Conservation (phyloP, 805 yeast species). For the Spathaspora gorwiae region DNA sequence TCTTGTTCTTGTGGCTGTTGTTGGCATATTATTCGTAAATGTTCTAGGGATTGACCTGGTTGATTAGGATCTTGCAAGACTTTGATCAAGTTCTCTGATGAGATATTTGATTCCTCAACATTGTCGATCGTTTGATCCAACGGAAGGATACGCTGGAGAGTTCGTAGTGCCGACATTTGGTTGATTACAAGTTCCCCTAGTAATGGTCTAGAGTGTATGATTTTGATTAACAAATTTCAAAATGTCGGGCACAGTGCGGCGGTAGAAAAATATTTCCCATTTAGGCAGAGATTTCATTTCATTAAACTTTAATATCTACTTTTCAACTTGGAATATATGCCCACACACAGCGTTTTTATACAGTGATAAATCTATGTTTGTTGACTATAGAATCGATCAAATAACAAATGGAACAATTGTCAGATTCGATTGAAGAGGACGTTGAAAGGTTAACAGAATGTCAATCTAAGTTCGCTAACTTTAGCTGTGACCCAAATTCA, state of each 20-base stretch:
- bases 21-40: conserved; percentile 1
- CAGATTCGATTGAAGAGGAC: too few relatives aligned
- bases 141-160: conserved; percentile 1
- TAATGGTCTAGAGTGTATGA: too few relatives aligned
- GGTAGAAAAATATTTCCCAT: too few relatives aligned
- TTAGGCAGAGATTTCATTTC: too few relatives aligned
- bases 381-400: too few relatives aligned
- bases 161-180: conserved; percentile 1
- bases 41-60: conserved; percentile 1
- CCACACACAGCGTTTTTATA: too few relatives aligned
- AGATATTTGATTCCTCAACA: background rate
- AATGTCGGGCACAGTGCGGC: too few relatives aligned
- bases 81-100: background rate
- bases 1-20: background rate
- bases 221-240: too few relatives aligned
- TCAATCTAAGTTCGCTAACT: conserved; percentile 43
- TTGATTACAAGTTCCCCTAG: background rate
- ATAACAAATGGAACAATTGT: too few relatives aligned
- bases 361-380: too few relatives aligned
- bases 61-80: background rate
- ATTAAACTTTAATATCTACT: too few relatives aligned
- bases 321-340: too few relatives aligned
- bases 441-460: conserved; percentile 27
- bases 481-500: conserved; percentile 33
- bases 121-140: background rate